Evolutionary conservation across 1,284 basidiomycete genomes (phyloP), one percentile per base, ranked within the genome.

Genomic region (Filobasidium uniguttulatum): DNA sequence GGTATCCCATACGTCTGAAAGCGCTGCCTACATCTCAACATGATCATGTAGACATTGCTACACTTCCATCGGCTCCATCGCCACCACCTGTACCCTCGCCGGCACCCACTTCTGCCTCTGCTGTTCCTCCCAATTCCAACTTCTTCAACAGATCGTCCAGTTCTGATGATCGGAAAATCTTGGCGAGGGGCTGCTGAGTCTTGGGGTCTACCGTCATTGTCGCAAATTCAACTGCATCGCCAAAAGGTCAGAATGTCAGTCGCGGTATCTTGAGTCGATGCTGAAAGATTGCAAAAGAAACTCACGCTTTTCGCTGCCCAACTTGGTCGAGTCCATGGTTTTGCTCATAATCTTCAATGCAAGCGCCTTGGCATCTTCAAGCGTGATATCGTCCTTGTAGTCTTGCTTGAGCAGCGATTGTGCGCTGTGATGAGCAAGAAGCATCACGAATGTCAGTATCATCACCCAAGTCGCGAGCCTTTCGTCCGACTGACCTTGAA

Each of bases 271-370:
- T n/a, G 50, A 6, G 14, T n/a, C 33, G 26, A 23, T 28, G 25
- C 22, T 44, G 45, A 52, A 38, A 20, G 44, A 19, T 4, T 3
- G 36, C 19, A 20, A 29, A 3, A 36, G 15, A 2, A 14, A 76
- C 85, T 64, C 57, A 93, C 90, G 72, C 69, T 93, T 94, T 71
- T 96, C 90, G 64, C 86, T 90, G 46, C 89, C 85, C 55, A 99
- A 71, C 46, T 87, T 91, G 26, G 93, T 97, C 57, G 88, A 90
- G 66, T 99, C 93, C 91, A 98, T 96, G 43, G 93, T 97, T 78
- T 97, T 98, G 76, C 89, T 91, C 82, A 99, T 88, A 48, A 90
- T 85, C 72, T 83, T 85, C 59, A 96, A 76, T 44, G 88, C 89
- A 34, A 99, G 75, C 23, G 78, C 81, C 62, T 93, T 83, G n/a